These are phyloP conservation scores for Neofusicoccum laricinum DNA, from an alignment of 2,329 filamentous ascomycete genomes.

Conservation along the genomic window DNA sequence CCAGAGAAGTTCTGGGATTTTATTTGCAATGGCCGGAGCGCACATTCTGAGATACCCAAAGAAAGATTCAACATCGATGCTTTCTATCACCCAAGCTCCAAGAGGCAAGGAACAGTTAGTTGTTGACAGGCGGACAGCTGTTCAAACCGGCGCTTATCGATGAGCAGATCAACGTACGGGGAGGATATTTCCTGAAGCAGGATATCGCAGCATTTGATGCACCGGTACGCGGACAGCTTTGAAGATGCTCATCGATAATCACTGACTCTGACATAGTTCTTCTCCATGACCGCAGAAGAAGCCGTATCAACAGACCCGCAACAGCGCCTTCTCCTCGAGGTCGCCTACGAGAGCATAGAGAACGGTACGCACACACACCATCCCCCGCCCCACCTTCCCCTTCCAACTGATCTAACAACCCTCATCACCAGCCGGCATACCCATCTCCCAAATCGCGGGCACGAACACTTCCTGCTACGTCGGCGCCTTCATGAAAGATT, in stretches of 20 bases:
- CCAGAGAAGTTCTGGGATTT: constrained; percentile 24
- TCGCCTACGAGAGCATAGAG: constrained; percentile 40
- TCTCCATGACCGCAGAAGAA: constrained; percentile 22
- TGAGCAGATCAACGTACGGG: background rate
- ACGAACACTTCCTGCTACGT: constrained; percentile 13
- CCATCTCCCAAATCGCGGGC: background rate
- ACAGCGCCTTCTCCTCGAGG: constrained; percentile 27
- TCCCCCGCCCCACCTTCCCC: no score
- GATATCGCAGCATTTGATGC: constrained; percentile 17
- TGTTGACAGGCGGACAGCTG: background rate
- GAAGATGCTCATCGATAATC: no score
- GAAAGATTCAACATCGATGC: constrained; percentile 26
- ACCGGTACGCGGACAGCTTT: no score
- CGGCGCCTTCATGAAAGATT: constrained; percentile 23
- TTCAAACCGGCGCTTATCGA: background rate
- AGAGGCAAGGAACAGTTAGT: constrained; percentile 25
- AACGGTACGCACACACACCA: constrained; percentile 19
- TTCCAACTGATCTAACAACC: constrained; percentile 1
- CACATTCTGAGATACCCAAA: constrained; percentile 22
- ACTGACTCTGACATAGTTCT: constrained; percentile 20
- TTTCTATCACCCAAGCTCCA: constrained; percentile 26
- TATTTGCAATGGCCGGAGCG: constrained; percentile 21
- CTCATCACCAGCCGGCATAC: constrained; percentile 7
- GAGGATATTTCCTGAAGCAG: constrained; percentile 16
- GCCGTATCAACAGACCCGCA: constrained; percentile 26